Evolutionary conservation across 345 rosid genomes (phyloP).

Genomic region (Rubroshorea leprosula): DNA sequence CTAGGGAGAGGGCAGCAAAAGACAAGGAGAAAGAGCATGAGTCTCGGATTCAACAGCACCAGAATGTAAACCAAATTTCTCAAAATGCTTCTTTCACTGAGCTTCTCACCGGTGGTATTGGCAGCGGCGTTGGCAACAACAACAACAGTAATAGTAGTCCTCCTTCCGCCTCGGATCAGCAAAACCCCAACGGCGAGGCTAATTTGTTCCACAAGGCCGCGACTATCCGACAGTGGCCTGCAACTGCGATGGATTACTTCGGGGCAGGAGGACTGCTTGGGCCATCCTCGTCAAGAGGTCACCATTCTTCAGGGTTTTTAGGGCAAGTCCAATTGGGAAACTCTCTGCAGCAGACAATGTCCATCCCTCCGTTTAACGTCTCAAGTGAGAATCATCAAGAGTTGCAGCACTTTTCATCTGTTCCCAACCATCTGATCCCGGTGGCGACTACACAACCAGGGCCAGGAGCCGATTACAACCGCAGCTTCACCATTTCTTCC

Average conservation of each 20-base stretch:
- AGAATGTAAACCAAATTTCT: conserved; percentile 33
- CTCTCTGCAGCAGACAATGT: conserved; percentile 30
- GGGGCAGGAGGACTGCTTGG: conserved; percentile 37
- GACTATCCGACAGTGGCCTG: conserved; percentile 49
- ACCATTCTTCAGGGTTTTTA: conserved; percentile 33
- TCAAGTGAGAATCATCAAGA: conserved; percentile 46
- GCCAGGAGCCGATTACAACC: conserved; percentile 48
- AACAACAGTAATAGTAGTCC: conserved; percentile 25
- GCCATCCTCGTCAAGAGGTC: conserved; percentile 35
- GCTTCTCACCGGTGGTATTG: conserved; percentile 66
- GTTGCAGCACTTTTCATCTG: conserved; percentile 62
- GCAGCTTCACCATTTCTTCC: conserved; percentile 79
- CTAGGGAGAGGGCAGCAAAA: conserved; percentile 77
- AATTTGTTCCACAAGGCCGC: conserved; percentile 33
- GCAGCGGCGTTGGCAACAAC: conserved; percentile 18
- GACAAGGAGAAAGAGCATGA: conserved; percentile 71
- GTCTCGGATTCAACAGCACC: conserved; percentile 19
- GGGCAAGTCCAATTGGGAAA: conserved; percentile 48
- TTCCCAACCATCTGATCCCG: conserved; percentile 73
- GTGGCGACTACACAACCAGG: conserved; percentile 41
- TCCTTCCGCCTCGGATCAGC: conserved; percentile 31
- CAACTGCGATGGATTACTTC: conserved; percentile 61
- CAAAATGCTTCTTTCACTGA: conserved; percentile 70
- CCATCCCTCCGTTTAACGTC: conserved; percentile 30
- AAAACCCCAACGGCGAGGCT: conserved; percentile 20